A percentile compares a stretch with the other conserved stretches of the same genome.
These are phyloP conservation scores for Olyra latifolia DNA, from an alignment of 176 grass and related monocot species.

Conservation along the genomic window DNA sequence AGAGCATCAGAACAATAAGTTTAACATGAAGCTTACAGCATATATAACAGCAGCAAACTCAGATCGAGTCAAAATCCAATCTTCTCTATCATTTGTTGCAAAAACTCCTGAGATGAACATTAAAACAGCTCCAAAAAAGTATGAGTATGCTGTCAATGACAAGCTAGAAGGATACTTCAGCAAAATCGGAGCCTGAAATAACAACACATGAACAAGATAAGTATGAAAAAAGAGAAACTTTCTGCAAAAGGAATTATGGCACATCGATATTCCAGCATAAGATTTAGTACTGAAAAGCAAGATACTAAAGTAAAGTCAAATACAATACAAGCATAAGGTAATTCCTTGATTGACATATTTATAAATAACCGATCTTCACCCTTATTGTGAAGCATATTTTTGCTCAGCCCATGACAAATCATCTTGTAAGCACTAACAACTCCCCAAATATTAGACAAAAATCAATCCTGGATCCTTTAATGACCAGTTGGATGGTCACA, in stretches of 20 bases:
- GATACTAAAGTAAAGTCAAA: constrained; percentile 21
- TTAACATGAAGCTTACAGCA: constrained; percentile 63
- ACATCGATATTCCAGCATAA: neutral
- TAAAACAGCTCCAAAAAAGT: constrained; percentile 77
- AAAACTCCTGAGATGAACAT: constrained; percentile 79
- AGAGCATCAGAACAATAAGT: neutral
- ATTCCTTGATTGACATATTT: constrained; percentile 3
- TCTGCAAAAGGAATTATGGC: neutral
- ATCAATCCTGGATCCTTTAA: neutral
- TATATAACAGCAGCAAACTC: constrained; percentile 82
- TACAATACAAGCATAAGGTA: neutral
- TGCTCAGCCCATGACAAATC: constrained; percentile 18
- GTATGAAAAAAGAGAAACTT: constrained; percentile 16
- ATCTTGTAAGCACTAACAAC: neutral
- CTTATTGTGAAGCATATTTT: neutral
- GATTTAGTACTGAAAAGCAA: neutral
- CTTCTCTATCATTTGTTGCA: constrained; percentile 43
- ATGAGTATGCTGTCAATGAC: constrained; percentile 80
- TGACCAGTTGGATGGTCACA: neutral
- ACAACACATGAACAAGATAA: constrained; percentile 4
- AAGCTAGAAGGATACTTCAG: constrained; percentile 73
- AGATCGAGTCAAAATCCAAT: constrained; percentile 76
- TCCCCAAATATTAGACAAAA: neutral
- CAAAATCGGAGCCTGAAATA: constrained; percentile 85
- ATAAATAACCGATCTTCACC: neutral